A percentile compares a stretch with the other conserved stretches of the same genome.
phyloP scores from a whole-genome alignment of 2,329 filamentous ascomycete species.

The Fusarium udum region DNA sequence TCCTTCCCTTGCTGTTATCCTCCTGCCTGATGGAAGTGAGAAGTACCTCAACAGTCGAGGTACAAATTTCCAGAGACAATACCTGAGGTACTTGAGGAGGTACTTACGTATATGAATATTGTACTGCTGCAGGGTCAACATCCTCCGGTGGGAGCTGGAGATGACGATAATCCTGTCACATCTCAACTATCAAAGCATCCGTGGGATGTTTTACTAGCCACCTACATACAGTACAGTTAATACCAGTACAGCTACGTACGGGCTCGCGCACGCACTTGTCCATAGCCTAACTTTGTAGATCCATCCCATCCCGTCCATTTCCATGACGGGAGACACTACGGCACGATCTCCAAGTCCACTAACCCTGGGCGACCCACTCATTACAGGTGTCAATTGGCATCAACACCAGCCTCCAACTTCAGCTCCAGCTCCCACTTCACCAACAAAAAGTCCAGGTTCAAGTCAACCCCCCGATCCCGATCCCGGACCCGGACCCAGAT shows the following conservation, averaged over 20 bases:
- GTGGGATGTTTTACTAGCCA: background rate
- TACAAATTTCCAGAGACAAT: background rate
- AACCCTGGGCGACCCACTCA: conserved; percentile 33
- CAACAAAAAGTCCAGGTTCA: conserved; percentile 2
- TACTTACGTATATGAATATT: conserved; percentile 3
- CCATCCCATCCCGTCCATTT: background rate
- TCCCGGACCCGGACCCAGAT: background rate
- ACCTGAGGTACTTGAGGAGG: background rate
- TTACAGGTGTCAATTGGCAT: conserved; percentile 29
- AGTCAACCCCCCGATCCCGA: background rate
- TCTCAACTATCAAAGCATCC: background rate
- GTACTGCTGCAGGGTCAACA: background rate
- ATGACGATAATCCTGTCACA: background rate
- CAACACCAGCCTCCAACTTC: conserved; percentile 15
- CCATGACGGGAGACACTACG: conserved; percentile 22
- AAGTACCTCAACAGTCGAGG: background rate
- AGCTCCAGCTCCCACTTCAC: background rate
- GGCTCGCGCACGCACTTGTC: conserved; percentile 4
- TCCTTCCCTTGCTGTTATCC: background rate
- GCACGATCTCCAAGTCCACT: conserved; percentile 33
- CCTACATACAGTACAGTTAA: background rate
- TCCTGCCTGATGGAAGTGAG: background rate
- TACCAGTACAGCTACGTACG: background rate
- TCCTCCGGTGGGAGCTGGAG: background rate
- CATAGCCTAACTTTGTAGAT: background rate